Evolutionary conservation across 345 rosid genomes (phyloP).

Genomic region (Euclidium syriacum): DNA sequence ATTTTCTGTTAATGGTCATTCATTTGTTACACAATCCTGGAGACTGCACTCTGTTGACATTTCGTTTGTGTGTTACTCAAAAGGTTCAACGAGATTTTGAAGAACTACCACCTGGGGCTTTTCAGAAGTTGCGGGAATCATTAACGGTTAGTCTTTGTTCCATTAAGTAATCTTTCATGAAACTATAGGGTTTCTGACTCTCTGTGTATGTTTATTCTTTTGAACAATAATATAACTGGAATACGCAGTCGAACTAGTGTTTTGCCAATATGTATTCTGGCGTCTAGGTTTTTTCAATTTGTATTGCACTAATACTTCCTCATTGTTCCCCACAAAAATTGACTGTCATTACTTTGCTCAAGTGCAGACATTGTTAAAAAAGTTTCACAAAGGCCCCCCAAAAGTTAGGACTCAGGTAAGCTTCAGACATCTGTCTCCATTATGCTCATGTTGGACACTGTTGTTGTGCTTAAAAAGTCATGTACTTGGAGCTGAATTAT

Average conservation of each 20-base stretch:
- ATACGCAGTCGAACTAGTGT: background rate
- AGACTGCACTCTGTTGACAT: conserved; percentile 12
- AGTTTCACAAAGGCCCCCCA: conserved; percentile 91
- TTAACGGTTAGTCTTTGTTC: conserved; percentile 57
- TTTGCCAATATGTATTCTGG: conserved; percentile 7
- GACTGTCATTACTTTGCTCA: conserved; percentile 20
- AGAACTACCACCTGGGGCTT: conserved; percentile 95
- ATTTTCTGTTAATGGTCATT: conserved; percentile 2
- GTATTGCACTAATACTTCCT: background rate
- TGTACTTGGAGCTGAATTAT: background rate
- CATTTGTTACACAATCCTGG: background rate
- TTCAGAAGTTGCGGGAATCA: conserved; percentile 70
- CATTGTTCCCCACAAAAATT: background rate
- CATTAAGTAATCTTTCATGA: background rate
- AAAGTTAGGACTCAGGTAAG: conserved; percentile 98
- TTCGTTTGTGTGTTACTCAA: conserved; percentile 18
- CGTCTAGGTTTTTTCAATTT: background rate
- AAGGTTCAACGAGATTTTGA: conserved; percentile 99
- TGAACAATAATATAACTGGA: background rate
- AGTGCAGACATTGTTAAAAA: conserved; percentile 82
- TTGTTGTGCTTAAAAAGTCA: background rate
- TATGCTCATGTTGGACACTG: background rate
- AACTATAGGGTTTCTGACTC: background rate
- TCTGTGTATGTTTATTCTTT: background rate
- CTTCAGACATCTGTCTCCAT: background rate